Percentiles rank a stretch among this genome's conserved stretches.
Evolutionary conservation across 768 basidiomycete species (phyloP).

Genomic region (Trametes meyenii): DNA sequence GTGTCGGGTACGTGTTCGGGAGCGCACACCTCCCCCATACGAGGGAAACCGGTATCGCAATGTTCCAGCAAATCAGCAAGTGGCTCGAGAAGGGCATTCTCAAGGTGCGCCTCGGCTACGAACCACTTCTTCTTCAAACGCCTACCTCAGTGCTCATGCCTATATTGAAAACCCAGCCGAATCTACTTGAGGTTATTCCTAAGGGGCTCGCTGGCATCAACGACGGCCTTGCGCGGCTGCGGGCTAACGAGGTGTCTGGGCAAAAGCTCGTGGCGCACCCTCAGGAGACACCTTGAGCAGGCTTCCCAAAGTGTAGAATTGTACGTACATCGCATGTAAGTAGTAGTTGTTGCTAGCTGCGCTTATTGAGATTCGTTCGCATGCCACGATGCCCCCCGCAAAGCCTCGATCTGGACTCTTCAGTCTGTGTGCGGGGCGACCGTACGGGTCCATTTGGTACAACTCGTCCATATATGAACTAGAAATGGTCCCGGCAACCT

Average conservation of each 20-base stretch:
- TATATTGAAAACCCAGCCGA: slow-evolving; percentile 39
- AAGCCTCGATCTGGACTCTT: too few relatives aligned
- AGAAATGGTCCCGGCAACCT: too few relatives aligned
- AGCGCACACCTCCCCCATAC: slow-evolving; percentile 13
- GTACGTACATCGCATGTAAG: too few relatives aligned
- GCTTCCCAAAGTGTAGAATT: neutral
- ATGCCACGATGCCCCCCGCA: too few relatives aligned
- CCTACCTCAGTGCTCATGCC: neutral
- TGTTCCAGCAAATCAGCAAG: slow-evolving; percentile 24
- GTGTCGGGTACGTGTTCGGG: slow-evolving; percentile 18
- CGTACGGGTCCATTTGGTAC: too few relatives aligned
- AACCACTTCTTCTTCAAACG: neutral
- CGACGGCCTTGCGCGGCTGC: slow-evolving; percentile 41
- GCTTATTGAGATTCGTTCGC: neutral
- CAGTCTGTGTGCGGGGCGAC: too few relatives aligned
- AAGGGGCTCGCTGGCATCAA: slow-evolving; percentile 43
- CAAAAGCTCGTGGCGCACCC: slow-evolving; percentile 46
- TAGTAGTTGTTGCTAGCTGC: neutral
- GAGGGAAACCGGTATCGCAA: slow-evolving; percentile 8
- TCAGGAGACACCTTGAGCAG: slow-evolving; percentile 34
- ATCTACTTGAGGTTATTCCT: slow-evolving; percentile 43
- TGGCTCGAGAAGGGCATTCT: slow-evolving; percentile 26
- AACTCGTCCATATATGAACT: too few relatives aligned
- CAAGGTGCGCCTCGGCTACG: slow-evolving; percentile 21
- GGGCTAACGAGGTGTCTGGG: slow-evolving; percentile 42